phyloP scores from a whole-genome alignment of 805 yeast genomes.

The Torulaspora maleeae region DNA sequence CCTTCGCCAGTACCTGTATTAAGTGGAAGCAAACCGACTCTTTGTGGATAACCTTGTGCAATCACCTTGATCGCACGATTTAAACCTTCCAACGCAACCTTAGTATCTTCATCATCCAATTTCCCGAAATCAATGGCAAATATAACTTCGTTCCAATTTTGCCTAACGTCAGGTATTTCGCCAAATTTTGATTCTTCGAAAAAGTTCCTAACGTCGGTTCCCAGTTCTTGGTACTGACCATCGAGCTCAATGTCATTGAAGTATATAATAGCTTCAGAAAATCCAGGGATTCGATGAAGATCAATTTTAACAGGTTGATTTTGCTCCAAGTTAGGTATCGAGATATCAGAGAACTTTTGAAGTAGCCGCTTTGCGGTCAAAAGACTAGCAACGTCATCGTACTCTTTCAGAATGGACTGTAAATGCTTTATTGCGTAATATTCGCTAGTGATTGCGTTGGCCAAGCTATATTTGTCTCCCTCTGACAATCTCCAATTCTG shows the following conservation, averaged over 20 bases:
- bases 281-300: conserved; percentile 29
- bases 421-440: conserved; percentile 14
- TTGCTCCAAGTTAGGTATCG: conserved; percentile 23
- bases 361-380: conserved; percentile 19
- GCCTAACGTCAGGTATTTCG: conserved; percentile 62
- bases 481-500: conserved; percentile 27
- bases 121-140: conserved; percentile 58
- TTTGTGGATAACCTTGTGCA: conserved; percentile 61
- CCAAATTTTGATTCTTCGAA: conserved; percentile 47
- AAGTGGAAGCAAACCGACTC: conserved; percentile 78
- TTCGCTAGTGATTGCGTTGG: conserved; percentile 24
- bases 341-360: conserved; percentile 21
- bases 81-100: conserved; percentile 46
- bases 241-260: conserved; percentile 76
- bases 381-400: conserved; percentile 23
- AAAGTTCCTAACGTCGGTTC: conserved; percentile 46
- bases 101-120: conserved; percentile 33
- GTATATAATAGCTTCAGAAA: conserved; percentile 49
- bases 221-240: conserved; percentile 44
- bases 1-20: conserved; percentile 20
- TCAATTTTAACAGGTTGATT: conserved; percentile 34
- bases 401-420: conserved; percentile 17
- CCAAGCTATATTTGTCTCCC: conserved; percentile 22
- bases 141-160: conserved; percentile 71
- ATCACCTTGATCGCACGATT: conserved; percentile 47